Evolutionary conservation across 176 grass and related monocot species (phyloP).

Genomic region (Raddia distichophylla): DNA sequence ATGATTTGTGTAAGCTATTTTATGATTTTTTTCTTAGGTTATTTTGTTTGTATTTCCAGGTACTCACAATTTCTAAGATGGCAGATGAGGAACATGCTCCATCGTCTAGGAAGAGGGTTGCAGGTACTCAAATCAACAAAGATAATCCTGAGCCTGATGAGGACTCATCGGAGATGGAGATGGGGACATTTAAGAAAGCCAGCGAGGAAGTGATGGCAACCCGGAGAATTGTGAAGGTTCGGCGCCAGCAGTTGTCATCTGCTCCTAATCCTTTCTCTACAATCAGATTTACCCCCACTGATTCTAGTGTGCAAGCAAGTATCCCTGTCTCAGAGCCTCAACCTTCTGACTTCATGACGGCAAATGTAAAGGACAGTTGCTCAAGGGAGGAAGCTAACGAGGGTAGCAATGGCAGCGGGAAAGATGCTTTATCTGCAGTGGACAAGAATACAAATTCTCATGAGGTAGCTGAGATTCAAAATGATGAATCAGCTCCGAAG

Average conservation of each 20-base stretch:
- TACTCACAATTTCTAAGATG: conserved; percentile 52
- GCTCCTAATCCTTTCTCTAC: conserved; percentile 80
- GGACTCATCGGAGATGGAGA: conserved; percentile 56
- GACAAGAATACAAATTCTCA: conserved; percentile 30
- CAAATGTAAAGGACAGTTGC: conserved; percentile 21
- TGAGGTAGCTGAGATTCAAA: conserved; percentile 25
- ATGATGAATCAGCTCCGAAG: conserved; percentile 34
- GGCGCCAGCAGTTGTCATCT: conserved; percentile 54
- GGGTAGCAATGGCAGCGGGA: conserved; percentile 48
- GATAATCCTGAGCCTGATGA: conserved; percentile 92
- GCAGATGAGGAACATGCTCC: conserved; percentile 65
- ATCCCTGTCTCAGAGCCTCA: conserved; percentile 37
- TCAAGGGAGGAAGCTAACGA: conserved; percentile 38
- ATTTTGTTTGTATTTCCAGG: conserved; percentile 27
- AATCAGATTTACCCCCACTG: conserved; percentile 65
- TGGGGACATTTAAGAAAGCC: conserved; percentile 89
- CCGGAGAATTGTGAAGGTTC: conserved; percentile 81
- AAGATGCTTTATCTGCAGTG: conserved; percentile 29
- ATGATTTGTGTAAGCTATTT: conserved; percentile 3
- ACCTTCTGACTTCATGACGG: conserved; percentile 46
- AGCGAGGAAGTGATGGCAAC: conserved; percentile 98
- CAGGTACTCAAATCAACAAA: conserved; percentile 74
- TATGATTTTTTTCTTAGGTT: conserved; percentile 6
- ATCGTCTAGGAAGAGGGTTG: conserved; percentile 87
- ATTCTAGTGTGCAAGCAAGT: conserved; percentile 51